Evolutionary conservation across 2,329 filamentous ascomycete species (phyloP).

Genomic region (Colletotrichum chlorophyti): DNA sequence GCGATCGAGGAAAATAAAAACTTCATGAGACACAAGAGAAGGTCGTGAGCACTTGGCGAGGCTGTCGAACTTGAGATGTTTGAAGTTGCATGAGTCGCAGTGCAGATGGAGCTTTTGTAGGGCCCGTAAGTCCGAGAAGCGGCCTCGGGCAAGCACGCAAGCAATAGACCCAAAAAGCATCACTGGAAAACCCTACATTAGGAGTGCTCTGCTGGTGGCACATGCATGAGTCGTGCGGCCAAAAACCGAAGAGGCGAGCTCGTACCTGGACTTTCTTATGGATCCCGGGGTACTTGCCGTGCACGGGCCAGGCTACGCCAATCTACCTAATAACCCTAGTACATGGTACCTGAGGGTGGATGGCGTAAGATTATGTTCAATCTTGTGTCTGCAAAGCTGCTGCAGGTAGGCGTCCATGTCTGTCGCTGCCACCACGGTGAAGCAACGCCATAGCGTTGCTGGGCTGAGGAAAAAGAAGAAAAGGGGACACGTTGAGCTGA

Average conservation of each 20-base stretch:
- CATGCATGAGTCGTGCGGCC: constrained; percentile 25
- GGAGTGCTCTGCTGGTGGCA: constrained; percentile 5
- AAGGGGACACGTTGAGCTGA: neutral
- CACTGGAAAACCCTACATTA: constrained; percentile 5
- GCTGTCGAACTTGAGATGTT: constrained; percentile 19
- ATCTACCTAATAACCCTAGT: constrained; percentile 9
- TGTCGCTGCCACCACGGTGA: constrained; percentile 7
- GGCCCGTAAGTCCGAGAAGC: constrained; percentile 20
- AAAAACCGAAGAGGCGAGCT: constrained; percentile 1
- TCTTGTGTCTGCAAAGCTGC: constrained; percentile 24
- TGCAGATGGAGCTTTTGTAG: constrained; percentile 11
- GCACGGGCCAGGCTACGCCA: constrained; percentile 23
- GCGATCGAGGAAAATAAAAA: neutral
- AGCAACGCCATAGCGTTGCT: constrained; percentile 7
- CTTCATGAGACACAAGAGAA: neutral
- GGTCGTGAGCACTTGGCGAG: constrained; percentile 13
- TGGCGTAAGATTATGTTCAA: constrained; percentile 25
- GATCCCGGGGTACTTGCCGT: constrained; percentile 9
- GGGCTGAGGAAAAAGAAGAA: neutral
- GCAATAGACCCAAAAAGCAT: neutral
- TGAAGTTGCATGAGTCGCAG: constrained; percentile 27
- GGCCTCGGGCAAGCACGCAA: neutral
- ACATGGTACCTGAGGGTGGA: constrained; percentile 25
- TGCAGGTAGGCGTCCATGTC: constrained; percentile 22
- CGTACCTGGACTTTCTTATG: constrained; percentile 20